Evolutionary conservation across 1,284 basidiomycete species (phyloP), one percentile per base, ranked within the genome.

Genomic region (Tilletia walkeri): DNA sequence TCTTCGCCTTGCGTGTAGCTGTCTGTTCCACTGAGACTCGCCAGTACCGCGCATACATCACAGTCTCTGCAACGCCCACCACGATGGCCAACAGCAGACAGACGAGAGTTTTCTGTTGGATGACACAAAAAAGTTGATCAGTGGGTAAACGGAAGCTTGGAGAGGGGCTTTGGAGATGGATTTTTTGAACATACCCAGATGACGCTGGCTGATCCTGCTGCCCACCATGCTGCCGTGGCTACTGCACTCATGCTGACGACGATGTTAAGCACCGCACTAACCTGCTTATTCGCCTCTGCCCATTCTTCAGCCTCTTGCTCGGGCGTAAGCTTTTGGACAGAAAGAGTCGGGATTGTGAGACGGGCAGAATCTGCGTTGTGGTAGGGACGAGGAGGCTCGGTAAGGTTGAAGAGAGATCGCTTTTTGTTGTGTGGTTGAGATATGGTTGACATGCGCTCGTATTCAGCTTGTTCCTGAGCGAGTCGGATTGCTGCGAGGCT

Each of bases 211-310:
- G 53, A 68, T 49, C 70, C 69, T 12, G 61, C 70, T 56, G 65
- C 70, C 72, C 72, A 75, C 74, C 74, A 75, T 16, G 67, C 70
- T 48, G 72, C 74, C 18, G 70, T 70, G 2, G 68, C 72, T n/a
- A 72, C 69, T 14, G 72, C 74, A 24, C n/a, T 68, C 67, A 75
- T 72, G 49, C 74, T 75, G 5, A 73, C 39, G 1, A 71, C 7
- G 9, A 75, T 50, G 50, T 74, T 75, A 54, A 69, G 9, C 2
- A 74, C 56, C 6, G 72, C 74, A 48, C 72, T 72, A n/a, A 72
- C 41, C 47, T 72, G 68, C 36, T 53, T 18, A 54, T 71, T 70
- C 39, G 70, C 49, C 24, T 74, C 65, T 30, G 67, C 68, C 74
- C 74, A 75, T 41, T 71, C 72, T 10, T 14, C 41, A 20, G 50